These are phyloP conservation scores for Pichia gijzeniarum DNA, from an alignment of 805 yeast genomes.

Conservation along the genomic window DNA sequence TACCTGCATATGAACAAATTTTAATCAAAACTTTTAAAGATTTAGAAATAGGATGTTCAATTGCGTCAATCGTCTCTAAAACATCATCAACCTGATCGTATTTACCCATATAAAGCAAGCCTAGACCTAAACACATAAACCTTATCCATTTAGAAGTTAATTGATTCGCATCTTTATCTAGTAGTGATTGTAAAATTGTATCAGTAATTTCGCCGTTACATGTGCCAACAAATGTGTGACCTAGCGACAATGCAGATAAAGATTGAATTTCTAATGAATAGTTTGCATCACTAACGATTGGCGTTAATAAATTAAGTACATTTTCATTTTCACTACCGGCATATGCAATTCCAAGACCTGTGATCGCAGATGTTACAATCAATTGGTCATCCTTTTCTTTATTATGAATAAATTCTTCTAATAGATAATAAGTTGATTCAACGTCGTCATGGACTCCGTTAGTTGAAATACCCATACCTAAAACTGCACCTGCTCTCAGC, in stretches of 20 bases:
- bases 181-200: constrained; percentile 81
- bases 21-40: constrained; percentile 85
- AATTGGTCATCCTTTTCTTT: constrained; percentile 49
- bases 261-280: constrained; percentile 73
- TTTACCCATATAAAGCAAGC: constrained; percentile 86
- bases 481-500: constrained; percentile 91
- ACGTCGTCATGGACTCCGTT: constrained; percentile 94
- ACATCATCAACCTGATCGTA: constrained; percentile 93
- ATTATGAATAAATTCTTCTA: constrained; percentile 59
- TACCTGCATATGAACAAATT: constrained; percentile 93
- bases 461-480: constrained; percentile 91
- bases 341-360: constrained; percentile 90
- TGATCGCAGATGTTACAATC: constrained; percentile 73
- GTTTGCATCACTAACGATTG: constrained; percentile 73
- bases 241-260: constrained; percentile 84
- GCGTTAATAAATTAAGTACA: constrained; percentile 67
- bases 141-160: constrained; percentile 81
- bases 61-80: constrained; percentile 86
- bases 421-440: constrained; percentile 81
- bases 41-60: constrained; percentile 89
- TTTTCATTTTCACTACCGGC: constrained; percentile 91
- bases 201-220: constrained; percentile 92
- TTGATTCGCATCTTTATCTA: constrained; percentile 77
- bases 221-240: constrained; percentile 93
- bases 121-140: constrained; percentile 87